Percentiles rank a stretch among this genome's conserved stretches.
phyloP scores from a whole-genome alignment of 1,284 basidiomycete genomes.

The Flammula alnicola region DNA sequence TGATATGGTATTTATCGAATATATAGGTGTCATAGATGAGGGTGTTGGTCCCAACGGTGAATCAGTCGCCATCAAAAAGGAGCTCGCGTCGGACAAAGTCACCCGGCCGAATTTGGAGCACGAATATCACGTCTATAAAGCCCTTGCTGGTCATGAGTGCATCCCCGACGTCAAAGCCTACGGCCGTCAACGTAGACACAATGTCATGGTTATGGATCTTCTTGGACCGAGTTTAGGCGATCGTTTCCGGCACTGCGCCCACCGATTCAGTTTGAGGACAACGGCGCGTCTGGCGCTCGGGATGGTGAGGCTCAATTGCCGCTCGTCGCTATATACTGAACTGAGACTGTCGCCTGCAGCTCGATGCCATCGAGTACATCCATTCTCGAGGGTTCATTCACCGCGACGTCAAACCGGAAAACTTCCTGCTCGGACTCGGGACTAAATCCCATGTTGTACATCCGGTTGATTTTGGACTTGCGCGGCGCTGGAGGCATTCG shows the following conservation, averaged over 20 bases:
- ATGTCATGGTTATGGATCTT: slow-evolving; percentile 13
- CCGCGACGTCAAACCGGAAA: slow-evolving; percentile 16
- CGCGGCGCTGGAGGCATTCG: no score
- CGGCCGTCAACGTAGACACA: slow-evolving; percentile 1
- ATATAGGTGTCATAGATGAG: no score
- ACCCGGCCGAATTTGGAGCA: slow-evolving; percentile 12
- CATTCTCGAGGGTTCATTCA: slow-evolving; percentile 12
- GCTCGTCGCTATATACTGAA: no score
- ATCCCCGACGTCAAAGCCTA: slow-evolving; percentile 8
- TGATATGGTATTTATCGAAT: no score
- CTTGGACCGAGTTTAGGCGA: slow-evolving; percentile 7
- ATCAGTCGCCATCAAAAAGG: slow-evolving; percentile 13
- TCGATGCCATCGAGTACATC: slow-evolving; percentile 11
- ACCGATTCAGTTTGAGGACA: slow-evolving; percentile 10
- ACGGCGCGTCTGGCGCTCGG: neutral
- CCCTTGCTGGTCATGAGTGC: slow-evolving; percentile 4
- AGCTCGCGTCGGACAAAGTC: slow-evolving; percentile 12
- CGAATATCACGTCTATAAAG: slow-evolving; percentile 11
- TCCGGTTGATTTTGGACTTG: slow-evolving; percentile 8
- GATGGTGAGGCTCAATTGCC: no score
- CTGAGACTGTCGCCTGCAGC: no score
- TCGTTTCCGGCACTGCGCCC: slow-evolving; percentile 4
- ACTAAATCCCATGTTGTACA: slow-evolving; percentile 1
- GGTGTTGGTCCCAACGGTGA: no score
- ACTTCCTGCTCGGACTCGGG: slow-evolving; percentile 10